phyloP scores from a whole-genome alignment of 2,329 filamentous ascomycete species.

The Whalleya microplaca region DNA sequence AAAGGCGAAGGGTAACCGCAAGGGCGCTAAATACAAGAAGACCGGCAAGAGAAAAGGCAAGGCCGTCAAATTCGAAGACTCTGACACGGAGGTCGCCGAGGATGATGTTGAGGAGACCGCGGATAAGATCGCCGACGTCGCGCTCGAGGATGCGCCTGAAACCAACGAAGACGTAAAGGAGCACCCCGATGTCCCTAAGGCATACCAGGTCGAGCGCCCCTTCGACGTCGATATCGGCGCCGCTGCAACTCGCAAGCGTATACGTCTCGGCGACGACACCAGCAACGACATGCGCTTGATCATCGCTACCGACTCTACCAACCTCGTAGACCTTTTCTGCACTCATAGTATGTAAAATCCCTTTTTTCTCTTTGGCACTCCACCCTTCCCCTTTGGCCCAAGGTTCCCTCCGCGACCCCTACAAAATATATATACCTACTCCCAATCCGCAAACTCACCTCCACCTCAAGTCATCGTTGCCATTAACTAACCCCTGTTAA shows the following conservation, averaged over 20 bases:
- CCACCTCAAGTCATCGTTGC: no score
- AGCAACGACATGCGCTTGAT: neutral
- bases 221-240: neutral
- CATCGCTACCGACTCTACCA: neutral
- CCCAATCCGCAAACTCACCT: no score
- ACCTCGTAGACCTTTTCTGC: slow-evolving; percentile 1
- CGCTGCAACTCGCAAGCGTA: neutral
- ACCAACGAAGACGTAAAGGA: neutral
- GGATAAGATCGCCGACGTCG: neutral
- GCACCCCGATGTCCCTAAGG: neutral
- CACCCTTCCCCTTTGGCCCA: no score
- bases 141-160: neutral
- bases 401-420: no score
- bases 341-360: neutral
- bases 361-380: neutral
- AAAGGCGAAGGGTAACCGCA: no score
- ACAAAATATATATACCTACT: no score
- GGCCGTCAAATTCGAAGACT: neutral
- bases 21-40: neutral
- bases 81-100: neutral
- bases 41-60: neutral
- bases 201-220: neutral
- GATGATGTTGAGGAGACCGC: neutral
- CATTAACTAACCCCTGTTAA: neutral
- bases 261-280: neutral